phyloP scores from a whole-genome alignment of 169 alveolate genomes.

The Plasmodium vivax region DNA sequence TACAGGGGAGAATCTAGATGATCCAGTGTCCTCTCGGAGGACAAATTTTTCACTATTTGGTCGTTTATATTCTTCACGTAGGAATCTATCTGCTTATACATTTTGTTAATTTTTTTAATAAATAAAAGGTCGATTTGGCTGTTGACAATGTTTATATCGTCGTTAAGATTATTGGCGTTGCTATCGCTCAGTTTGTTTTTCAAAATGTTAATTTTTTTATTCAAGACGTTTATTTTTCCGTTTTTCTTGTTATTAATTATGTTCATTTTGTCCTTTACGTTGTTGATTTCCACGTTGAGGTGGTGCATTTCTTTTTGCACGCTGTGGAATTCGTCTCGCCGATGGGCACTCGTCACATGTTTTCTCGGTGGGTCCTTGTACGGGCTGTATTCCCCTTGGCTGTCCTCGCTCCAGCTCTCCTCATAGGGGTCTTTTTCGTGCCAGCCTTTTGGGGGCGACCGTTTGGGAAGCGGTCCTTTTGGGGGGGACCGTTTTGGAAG shows the following conservation, averaged over 20 bases:
- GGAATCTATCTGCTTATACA: slow-evolving; percentile 12
- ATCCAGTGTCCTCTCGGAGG: neutral
- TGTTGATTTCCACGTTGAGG: neutral
- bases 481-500: no score
- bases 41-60: neutral
- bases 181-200: neutral
- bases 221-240: slow-evolving; percentile 23
- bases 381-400: neutral
- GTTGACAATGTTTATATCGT: slow-evolving; percentile 22
- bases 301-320: slow-evolving; percentile 6
- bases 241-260: slow-evolving; percentile 15
- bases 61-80: neutral
- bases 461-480: neutral
- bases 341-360: neutral
- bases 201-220: slow-evolving; percentile 22
- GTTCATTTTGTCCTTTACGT: slow-evolving; percentile 5
- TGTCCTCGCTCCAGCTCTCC: neutral
- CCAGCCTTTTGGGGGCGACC: neutral
- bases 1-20: neutral
- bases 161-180: slow-evolving; percentile 16
- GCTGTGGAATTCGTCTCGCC: neutral
- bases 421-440: neutral
- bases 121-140: slow-evolving; percentile 20
- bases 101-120: slow-evolving; percentile 37
- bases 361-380: neutral